Evolutionary conservation across 116 monocot genomes (phyloP).

Genomic region (Papilionanthe hybrid): DNA sequence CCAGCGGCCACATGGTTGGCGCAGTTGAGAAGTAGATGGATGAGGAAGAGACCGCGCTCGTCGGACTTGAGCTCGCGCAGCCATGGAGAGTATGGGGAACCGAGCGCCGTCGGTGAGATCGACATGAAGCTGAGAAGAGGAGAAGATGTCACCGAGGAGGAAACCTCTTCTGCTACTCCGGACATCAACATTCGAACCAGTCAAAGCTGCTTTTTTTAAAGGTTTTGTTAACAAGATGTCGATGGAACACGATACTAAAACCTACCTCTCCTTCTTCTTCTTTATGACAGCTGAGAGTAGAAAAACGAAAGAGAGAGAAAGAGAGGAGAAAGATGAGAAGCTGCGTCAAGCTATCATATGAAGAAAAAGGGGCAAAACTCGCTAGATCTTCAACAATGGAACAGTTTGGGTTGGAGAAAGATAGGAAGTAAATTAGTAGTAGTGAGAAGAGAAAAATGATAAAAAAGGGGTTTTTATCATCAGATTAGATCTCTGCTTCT

Average conservation of each 20-base stretch:
- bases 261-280: not conserved
- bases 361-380: conserved; percentile 3
- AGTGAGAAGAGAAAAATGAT: not conserved
- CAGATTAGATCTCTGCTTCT: too few species aligned
- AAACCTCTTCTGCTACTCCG: conserved; percentile 25
- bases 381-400: not conserved
- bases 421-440: not conserved
- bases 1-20: conserved; percentile 50
- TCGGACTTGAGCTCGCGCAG: conserved; percentile 59
- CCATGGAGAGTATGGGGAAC: conserved; percentile 30
- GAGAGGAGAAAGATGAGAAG: not conserved
- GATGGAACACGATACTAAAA: not conserved
- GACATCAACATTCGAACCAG: not conserved
- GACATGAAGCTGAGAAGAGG: conserved; percentile 40
- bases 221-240: too few species aligned
- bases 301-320: not conserved
- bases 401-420: not conserved
- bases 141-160: conserved; percentile 43
- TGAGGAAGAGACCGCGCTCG: conserved; percentile 62
- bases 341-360: not conserved
- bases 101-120: conserved; percentile 31
- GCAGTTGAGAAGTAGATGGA: conserved; percentile 74
- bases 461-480: too few species aligned
- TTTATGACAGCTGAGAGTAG: not conserved
- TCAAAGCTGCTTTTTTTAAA: not conserved